These are phyloP conservation scores for Volutella citrinella DNA, from an alignment of 2,329 filamentous ascomycete genomes.

Conservation along the genomic window DNA sequence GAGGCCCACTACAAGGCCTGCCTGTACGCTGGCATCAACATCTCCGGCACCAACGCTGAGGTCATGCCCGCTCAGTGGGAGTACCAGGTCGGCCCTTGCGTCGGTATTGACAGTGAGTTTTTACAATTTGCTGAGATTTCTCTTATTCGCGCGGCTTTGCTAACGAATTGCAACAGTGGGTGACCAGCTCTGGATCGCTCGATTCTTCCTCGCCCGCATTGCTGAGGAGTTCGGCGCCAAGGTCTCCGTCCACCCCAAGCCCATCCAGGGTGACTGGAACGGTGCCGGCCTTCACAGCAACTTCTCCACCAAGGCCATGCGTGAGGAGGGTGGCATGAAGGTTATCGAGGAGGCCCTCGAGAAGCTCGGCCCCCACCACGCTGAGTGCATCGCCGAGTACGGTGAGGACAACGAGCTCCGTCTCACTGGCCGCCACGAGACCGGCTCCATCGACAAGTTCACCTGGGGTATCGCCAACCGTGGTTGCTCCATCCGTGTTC, in stretches of 20 bases:
- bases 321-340: conserved; percentile 91
- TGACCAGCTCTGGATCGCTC: conserved; percentile 88
- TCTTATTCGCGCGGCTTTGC: no score
- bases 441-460: conserved; percentile 90
- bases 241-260: conserved; percentile 95
- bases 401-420: conserved; percentile 94
- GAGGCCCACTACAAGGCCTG: conserved; percentile 64
- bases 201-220: conserved; percentile 83
- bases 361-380: conserved; percentile 75
- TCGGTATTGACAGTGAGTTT: conserved; percentile 73
- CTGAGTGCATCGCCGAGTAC: conserved; percentile 88
- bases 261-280: conserved; percentile 90
- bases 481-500: conserved; percentile 90
- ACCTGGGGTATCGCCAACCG: conserved; percentile 89
- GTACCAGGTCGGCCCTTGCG: conserved; percentile 91
- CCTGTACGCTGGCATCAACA: conserved; percentile 85
- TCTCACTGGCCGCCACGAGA: conserved; percentile 93
- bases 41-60: conserved; percentile 98
- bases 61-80: conserved; percentile 99
- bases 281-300: conserved; percentile 91
- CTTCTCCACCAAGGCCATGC: conserved; percentile 88
- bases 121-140: no score
- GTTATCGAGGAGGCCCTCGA: conserved; percentile 82
- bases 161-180: conserved; percentile 73
- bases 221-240: conserved; percentile 96